Evolutionary conservation across 495 filamentous ascomycete genomes (phyloP), one percentile per base, ranked within the genome.

Genomic region (Trypethelium eluteriae): DNA sequence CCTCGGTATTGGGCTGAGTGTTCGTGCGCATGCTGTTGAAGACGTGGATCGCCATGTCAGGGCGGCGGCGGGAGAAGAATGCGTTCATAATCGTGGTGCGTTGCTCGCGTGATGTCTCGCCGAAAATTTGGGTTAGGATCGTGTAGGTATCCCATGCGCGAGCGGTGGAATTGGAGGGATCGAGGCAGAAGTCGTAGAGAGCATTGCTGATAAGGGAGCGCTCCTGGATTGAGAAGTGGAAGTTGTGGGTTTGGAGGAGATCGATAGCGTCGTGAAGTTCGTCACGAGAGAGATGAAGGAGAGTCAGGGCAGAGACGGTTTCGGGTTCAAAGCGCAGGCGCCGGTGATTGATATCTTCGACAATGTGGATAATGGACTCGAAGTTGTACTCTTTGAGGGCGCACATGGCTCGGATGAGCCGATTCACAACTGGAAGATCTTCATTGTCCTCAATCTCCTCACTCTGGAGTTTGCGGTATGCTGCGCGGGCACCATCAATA

Each of bases 11-110:
- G 25, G 76, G 75, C 56, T 83, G 78, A 36, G 80, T 79, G 41
- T 89, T 85, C 36, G 85, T 80, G 12, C 89, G 87, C 91, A 97
- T 96, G 75, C 96, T 91, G 36, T 89, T 88, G 74, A 98, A 96
- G 62, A 94, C 83, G 67, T 91, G 79, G 41, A 82, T 85, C 0
- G 90, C 94, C 82, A 96, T 89, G 69, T 97, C 92, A 5, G 87
- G 81, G 16, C 90, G 84, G 39, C 81, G 77, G 39, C 91, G 87
- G 5, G 81, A 79, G 73, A 96, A 98, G 79, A 98, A 95, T 41
- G 82, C 79, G 18, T 85, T 80, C 92, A 98, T 97, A 53, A 97
- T 80, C 18, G 81, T 76, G 3, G 85, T 85, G 32, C 93, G 87
- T 50, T 82, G 79, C 14, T 76, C 76, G 0, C 83, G 79, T 1